Conservation (phyloP, 164 flowering plant genomes). For the Cinnamomum chago region DNA sequence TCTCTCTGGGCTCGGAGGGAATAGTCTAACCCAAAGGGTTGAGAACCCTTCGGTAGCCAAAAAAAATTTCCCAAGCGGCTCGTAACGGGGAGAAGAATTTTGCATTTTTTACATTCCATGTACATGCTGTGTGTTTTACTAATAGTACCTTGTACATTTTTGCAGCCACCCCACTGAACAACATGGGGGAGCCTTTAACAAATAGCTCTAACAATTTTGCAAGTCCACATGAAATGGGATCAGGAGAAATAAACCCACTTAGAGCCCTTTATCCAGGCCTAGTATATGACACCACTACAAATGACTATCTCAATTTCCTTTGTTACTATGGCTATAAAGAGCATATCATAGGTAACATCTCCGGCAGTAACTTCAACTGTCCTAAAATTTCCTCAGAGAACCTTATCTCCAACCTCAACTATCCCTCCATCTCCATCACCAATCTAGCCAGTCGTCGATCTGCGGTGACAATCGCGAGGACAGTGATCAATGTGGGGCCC, state of each 20-base stretch:
- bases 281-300: constrained; percentile 52
- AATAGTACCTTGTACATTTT: not conserved
- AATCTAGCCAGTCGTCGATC: constrained; percentile 24
- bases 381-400: constrained; percentile 37
- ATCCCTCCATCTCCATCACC: constrained; percentile 72
- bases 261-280: constrained; percentile 74
- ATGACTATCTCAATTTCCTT: constrained; percentile 58
- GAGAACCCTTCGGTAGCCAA: not conserved
- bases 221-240: constrained; percentile 67
- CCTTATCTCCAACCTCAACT: constrained; percentile 61
- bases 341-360: constrained; percentile 39
- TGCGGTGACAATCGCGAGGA: constrained; percentile 31
- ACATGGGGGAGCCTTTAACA: constrained; percentile 43
- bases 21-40: too few relatives aligned
- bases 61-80: too few relatives aligned
- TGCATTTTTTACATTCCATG: too few relatives aligned
- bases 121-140: not conserved
- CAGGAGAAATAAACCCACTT: constrained; percentile 64
- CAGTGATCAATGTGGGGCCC: constrained; percentile 58
- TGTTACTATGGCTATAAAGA: constrained; percentile 58
- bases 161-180: constrained; percentile 57
- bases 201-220: constrained; percentile 41
- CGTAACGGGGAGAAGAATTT: too few relatives aligned
- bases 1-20: too few relatives aligned
- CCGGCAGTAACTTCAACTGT: constrained; percentile 49